phyloP scores from a whole-genome alignment of 129 eudicot species.

The Helichrysum umbraculigerum region DNA sequence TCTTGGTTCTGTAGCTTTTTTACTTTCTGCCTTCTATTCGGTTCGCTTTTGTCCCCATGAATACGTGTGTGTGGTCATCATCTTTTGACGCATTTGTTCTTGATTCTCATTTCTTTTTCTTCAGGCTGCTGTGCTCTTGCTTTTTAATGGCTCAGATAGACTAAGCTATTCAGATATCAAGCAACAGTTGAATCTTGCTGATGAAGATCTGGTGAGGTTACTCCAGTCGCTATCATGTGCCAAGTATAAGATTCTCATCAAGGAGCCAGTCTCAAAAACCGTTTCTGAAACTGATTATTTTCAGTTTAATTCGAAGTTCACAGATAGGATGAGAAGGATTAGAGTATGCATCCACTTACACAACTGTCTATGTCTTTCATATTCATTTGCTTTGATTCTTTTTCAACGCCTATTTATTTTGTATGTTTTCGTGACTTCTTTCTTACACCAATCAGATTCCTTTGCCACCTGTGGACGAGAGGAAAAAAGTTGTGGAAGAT shows the following conservation, averaged over 20 bases:
- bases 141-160: constrained; percentile 68
- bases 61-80: neutral
- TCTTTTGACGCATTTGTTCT: neutral
- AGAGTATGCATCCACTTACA: constrained; percentile 43
- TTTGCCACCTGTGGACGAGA: constrained; percentile 81
- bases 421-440: neutral
- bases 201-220: constrained; percentile 79
- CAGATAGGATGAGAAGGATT: constrained; percentile 81
- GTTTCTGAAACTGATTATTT: constrained; percentile 57
- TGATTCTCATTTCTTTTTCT: neutral
- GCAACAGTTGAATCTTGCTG: constrained; percentile 65
- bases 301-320: constrained; percentile 64
- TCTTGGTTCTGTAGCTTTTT: neutral
- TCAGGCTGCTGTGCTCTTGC: constrained; percentile 80
- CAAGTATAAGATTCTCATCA: constrained; percentile 73
- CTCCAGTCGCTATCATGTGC: constrained; percentile 82
- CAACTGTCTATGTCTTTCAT: neutral
- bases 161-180: constrained; percentile 67
- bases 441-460: constrained; percentile 51
- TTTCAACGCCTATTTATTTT: neutral
- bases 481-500: constrained; percentile 80
- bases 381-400: neutral
- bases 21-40: neutral
- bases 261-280: constrained; percentile 65
- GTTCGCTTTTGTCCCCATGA: neutral